Evolutionary conservation across 2,329 filamentous ascomycete species (phyloP).

Genomic region (Knufia fluminis): DNA sequence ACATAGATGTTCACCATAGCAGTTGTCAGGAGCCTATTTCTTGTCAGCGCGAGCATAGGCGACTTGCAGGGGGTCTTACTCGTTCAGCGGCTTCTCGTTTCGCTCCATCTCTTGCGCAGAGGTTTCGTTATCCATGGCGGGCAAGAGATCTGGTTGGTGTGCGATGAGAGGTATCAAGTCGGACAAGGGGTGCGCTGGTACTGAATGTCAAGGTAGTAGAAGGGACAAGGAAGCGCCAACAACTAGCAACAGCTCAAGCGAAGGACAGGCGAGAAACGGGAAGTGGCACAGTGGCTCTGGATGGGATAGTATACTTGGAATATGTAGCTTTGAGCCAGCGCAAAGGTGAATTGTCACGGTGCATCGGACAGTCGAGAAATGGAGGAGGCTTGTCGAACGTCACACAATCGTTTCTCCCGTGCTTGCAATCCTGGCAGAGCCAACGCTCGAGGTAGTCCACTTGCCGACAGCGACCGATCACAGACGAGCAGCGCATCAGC

Average conservation of each 20-base stretch:
- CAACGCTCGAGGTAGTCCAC: background rate
- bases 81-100: slow-evolving; percentile 34
- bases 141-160: background rate
- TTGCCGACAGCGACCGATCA: background rate
- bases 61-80: no score
- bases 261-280: no score
- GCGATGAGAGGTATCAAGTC: background rate
- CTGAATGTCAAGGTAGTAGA: background rate
- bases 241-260: no score
- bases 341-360: background rate
- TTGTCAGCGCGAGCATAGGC: slow-evolving; percentile 6
- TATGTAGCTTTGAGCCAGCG: no score
- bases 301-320: no score
- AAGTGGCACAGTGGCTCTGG: no score
- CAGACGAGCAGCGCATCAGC: background rate
- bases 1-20: slow-evolving; percentile 50
- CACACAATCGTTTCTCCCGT: background rate
- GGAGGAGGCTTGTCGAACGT: background rate
- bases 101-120: slow-evolving; percentile 12
- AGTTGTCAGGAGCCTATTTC: slow-evolving; percentile 41
- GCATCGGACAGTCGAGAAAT: background rate
- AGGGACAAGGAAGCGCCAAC: no score
- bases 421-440: background rate
- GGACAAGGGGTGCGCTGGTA: background rate
- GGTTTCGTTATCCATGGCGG: slow-evolving; percentile 18